Percentiles rank a stretch among this genome's conserved stretches.
phyloP scores from a whole-genome alignment of 148 eudicot genomes.

The Rheum nobile region DNA sequence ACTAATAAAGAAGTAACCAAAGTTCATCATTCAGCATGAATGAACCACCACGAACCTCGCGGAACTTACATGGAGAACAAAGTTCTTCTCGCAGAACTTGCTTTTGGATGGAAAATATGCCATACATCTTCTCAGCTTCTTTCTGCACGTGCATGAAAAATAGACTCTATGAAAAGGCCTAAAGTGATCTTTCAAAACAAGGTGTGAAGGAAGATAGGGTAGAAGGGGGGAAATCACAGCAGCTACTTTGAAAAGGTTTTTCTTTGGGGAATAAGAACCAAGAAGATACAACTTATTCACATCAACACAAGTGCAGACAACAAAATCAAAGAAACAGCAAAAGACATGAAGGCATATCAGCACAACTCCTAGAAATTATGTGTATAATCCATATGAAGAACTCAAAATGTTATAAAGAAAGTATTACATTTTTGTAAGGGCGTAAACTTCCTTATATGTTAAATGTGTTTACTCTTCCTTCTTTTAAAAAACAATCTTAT shows the following conservation, averaged over 20 bases:
- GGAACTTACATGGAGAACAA: conserved; percentile 27
- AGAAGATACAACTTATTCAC: too few species aligned
- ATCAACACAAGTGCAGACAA: too few species aligned
- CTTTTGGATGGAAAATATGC: conserved; percentile 23
- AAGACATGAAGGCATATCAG: not conserved
- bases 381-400: not conserved
- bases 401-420: not conserved
- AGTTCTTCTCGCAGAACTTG: conserved; percentile 17
- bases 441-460: too few species aligned
- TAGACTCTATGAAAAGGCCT: too few species aligned
- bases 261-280: too few species aligned
- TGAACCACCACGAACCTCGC: conserved; percentile 20
- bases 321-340: not conserved
- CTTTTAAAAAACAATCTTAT: too few species aligned
- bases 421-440: too few species aligned
- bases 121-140: conserved; percentile 45
- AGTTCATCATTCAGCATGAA: conserved; percentile 37
- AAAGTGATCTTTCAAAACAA: conserved; percentile 1
- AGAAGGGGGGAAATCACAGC: too few species aligned
- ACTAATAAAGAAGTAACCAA: too few species aligned
- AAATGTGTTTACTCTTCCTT: too few species aligned
- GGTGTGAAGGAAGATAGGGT: not conserved
- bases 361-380: not conserved
- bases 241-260: too few species aligned
- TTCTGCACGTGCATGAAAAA: conserved; percentile 23